These are phyloP conservation scores for Thelephora aurantiotincta DNA, from an alignment of 768 basidiomycete genomes.

Conservation along the genomic window DNA sequence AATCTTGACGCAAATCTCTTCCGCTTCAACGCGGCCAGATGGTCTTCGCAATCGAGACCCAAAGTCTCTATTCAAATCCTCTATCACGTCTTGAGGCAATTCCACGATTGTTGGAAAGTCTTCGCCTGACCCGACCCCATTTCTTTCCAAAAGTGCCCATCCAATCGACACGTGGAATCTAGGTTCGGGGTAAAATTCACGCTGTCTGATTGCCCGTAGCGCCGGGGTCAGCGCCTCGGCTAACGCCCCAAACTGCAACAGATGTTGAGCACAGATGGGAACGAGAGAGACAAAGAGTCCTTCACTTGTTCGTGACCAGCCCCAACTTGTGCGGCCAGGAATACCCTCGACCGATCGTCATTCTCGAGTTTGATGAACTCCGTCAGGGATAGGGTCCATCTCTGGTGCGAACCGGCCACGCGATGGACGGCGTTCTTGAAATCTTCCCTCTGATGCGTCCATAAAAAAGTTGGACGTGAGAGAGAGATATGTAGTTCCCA, in stretches of 20 bases:
- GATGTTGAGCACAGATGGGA: background rate
- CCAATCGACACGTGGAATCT: slow-evolving; percentile 84
- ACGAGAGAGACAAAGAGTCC: slow-evolving; percentile 1
- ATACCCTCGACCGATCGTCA: slow-evolving; percentile 70
- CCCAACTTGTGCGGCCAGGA: slow-evolving; percentile 71
- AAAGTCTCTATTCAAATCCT: slow-evolving; percentile 34
- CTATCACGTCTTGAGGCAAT: slow-evolving; percentile 35
- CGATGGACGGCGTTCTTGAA: slow-evolving; percentile 47
- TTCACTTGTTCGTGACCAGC: slow-evolving; percentile 70
- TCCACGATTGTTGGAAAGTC: slow-evolving; percentile 34
- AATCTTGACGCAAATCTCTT: slow-evolving; percentile 47
- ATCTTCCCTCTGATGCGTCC: slow-evolving; percentile 66
- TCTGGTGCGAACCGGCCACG: slow-evolving; percentile 28
- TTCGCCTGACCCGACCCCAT: slow-evolving; percentile 4
- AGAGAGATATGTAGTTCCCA: slow-evolving; percentile 72
- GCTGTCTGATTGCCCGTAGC: slow-evolving; percentile 50
- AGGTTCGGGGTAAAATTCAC: slow-evolving; percentile 66
- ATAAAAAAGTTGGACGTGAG: slow-evolving; percentile 67
- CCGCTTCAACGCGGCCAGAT: slow-evolving; percentile 37
- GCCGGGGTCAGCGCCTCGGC: slow-evolving; percentile 40
- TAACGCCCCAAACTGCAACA: slow-evolving; percentile 1
- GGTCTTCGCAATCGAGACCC: slow-evolving; percentile 23
- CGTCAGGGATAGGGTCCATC: slow-evolving; percentile 64
- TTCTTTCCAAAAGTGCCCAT: slow-evolving; percentile 57
- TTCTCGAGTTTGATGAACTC: slow-evolving; percentile 58